These are phyloP conservation scores for Lathyrus tuberosus DNA, from an alignment of 306 rosid species.

Conservation along the genomic window DNA sequence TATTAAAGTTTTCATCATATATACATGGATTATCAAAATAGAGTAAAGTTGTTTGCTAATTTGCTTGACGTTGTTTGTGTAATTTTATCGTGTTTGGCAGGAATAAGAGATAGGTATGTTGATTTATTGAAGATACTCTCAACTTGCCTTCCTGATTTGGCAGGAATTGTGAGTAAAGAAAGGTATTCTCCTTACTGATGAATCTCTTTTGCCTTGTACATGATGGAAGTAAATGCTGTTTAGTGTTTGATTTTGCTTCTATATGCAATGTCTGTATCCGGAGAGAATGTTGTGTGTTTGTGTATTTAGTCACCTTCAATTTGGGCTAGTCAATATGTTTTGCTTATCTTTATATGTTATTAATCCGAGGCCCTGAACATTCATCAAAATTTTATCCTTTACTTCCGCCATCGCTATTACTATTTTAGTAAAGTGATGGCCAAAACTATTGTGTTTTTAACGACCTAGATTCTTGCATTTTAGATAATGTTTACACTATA, in stretches of 20 bases:
- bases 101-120: slow-evolving; percentile 62
- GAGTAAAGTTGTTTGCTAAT: neutral
- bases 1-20: neutral
- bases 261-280: neutral
- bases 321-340: slow-evolving; percentile 1
- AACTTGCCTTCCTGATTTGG: slow-evolving; percentile 56
- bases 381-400: neutral
- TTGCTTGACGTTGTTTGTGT: slow-evolving; percentile 4
- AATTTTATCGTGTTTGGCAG: slow-evolving; percentile 46
- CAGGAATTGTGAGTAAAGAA: slow-evolving; percentile 54
- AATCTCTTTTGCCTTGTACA: slow-evolving; percentile 12
- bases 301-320: neutral
- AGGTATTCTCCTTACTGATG: slow-evolving; percentile 55
- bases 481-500: slow-evolving; percentile 3
- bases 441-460: slow-evolving; percentile 24
- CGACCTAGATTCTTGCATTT: slow-evolving; percentile 6
- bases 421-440: neutral
- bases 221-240: slow-evolving; percentile 5
- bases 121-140: slow-evolving; percentile 66
- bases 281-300: neutral
- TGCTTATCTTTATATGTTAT: slow-evolving; percentile 24
- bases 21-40: neutral
- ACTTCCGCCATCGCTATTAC: neutral
- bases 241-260: neutral
- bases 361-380: neutral